Conservation (phyloP, 306 rosid species). For the Sicyos edulis region DNA sequence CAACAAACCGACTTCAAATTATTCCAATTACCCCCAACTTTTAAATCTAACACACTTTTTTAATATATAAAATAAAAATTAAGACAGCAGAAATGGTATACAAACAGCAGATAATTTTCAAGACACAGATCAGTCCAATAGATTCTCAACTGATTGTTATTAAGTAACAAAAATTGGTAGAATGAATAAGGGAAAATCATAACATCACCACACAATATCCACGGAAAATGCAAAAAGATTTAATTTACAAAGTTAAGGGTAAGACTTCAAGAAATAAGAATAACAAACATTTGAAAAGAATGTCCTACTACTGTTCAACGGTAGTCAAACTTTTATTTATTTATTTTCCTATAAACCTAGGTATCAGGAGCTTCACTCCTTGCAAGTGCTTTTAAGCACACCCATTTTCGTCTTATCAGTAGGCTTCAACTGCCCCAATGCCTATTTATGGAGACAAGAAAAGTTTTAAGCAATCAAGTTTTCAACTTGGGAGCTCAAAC, state of each 20-base stretch:
- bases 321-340: background rate
- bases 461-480: background rate
- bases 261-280: background rate
- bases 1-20: background rate
- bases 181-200: background rate
- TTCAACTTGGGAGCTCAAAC: background rate
- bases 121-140: background rate
- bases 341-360: background rate
- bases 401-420: background rate
- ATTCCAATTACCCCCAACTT: background rate
- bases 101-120: background rate
- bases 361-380: background rate
- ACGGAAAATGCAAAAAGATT: background rate
- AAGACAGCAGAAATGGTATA: conserved; percentile 1
- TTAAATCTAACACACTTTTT: background rate
- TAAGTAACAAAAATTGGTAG: background rate
- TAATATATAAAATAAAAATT: background rate
- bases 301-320: background rate
- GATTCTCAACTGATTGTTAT: background rate
- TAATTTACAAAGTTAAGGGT: background rate
- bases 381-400: background rate
- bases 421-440: background rate
- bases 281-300: background rate
- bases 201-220: background rate
- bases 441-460: background rate